These are phyloP conservation scores for Russula earlei DNA, from an alignment of 768 basidiomycete species.

Conservation along the genomic window DNA sequence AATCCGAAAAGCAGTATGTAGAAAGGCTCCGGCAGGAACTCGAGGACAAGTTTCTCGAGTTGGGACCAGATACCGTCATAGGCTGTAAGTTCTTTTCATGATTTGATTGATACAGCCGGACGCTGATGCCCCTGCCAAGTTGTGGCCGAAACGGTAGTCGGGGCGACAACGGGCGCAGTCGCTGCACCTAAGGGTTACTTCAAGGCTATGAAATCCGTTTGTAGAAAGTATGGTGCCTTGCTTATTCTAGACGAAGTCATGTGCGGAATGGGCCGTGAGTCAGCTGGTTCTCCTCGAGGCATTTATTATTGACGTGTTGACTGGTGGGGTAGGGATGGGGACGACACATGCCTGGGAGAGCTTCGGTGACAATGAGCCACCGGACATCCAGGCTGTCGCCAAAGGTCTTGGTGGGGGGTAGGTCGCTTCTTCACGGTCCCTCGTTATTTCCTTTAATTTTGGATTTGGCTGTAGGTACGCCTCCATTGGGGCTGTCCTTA, in stretches of 20 bases:
- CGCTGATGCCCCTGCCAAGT: conserved; percentile 34
- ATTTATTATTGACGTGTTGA: neutral
- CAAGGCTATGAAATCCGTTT: conserved; percentile 74
- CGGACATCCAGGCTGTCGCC: conserved; percentile 82
- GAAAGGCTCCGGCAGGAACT: conserved; percentile 69
- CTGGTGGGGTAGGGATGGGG: conserved; percentile 55
- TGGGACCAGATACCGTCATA: conserved; percentile 76
- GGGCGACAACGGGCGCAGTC: conserved; percentile 72
- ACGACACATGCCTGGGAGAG: conserved; percentile 82
- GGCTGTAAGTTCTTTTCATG: conserved; percentile 46
- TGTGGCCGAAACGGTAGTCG: conserved; percentile 79
- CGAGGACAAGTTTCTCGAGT: conserved; percentile 74
- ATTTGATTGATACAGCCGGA: neutral
- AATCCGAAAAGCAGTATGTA: conserved; percentile 74
- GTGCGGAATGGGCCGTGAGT: conserved; percentile 84
- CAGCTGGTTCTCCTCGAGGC: neutral
- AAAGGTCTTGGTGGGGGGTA: conserved; percentile 89
- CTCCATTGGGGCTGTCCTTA: conserved; percentile 71
- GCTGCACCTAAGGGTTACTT: conserved; percentile 79
- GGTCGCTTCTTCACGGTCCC: conserved; percentile 18
- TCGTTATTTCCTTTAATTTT: neutral
- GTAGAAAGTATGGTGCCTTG: conserved; percentile 59
- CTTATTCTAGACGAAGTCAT: conserved; percentile 90
- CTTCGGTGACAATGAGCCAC: conserved; percentile 64
- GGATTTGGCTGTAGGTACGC: conserved; percentile 45